Evolutionary conservation across 768 basidiomycete genomes (phyloP), one percentile per base, ranked within the genome.

Genomic region (Epithele typhae): DNA sequence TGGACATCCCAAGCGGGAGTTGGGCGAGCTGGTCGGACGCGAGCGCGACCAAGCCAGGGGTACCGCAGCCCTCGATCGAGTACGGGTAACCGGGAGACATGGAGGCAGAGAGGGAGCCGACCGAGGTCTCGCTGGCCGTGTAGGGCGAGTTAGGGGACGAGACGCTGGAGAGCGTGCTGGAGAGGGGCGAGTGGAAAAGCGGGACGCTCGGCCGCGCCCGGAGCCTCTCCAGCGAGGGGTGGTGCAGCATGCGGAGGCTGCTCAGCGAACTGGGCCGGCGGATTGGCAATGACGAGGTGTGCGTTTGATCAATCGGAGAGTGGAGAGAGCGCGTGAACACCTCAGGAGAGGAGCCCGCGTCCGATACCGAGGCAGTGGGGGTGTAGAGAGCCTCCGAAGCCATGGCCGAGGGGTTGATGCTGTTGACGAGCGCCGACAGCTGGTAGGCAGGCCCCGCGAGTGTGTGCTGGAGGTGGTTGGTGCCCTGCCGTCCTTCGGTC

Each of bases 401-500:
- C 21, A 25, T 27, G 3, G 37, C 12, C 7, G 46, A 42, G 0
- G 47, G 39, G 1, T 64, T 70, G 25, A 83, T 62, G 40, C 68
- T 74, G 49, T 72, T 74, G 22, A 84, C 64, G 39, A 84, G 66
- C 47, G 79, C 76, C 30, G 71, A 67, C 7, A 87, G 70, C 49
- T 85, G 81, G 22, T 72, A 70, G 1, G 79, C 75, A 22, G 82
- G 76, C 23, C 86, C 87, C 33, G 78, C 68, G 35, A 90, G 68
- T 39, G 78, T 72, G 56, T 90, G 87, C 37, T 74, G 76, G 46
- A 87, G 61, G 14, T 83, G 71, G 8, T 70, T 72, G 7, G 79
- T 77, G 3, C 84, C 87, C 58, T 88, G 85, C 37, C 72, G 73
- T 40, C 73, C 78, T 60, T 88, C 84, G 0, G 87, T 90, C 87